Evolutionary conservation across 139 green algal species (phyloP).

Genomic region (Chlamydomonas applanata): DNA sequence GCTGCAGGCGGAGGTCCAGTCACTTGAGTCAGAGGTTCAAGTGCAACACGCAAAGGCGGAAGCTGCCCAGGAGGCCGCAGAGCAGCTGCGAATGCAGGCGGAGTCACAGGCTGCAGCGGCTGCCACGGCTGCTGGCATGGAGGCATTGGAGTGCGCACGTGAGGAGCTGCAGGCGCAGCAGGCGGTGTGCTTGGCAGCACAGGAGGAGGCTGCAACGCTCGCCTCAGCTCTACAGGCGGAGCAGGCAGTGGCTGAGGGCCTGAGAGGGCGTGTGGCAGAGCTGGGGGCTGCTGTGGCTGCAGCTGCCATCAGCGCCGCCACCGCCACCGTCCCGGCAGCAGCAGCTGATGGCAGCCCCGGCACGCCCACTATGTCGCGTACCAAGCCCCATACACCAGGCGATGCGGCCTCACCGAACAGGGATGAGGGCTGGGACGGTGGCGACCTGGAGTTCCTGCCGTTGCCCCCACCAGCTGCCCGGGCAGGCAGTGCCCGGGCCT

Average conservation of each 20-base stretch:
- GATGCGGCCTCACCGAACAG: no score
- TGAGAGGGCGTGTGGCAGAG: neutral
- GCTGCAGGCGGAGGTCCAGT: neutral
- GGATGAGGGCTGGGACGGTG: neutral
- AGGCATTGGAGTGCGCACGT: no score
- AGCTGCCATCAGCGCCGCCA: no score
- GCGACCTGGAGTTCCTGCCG: neutral
- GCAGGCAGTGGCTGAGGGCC: neutral
- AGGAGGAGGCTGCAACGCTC: no score
- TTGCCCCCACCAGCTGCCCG: neutral
- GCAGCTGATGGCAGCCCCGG: neutral
- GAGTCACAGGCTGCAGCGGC: neutral
- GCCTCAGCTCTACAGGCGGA: neutral
- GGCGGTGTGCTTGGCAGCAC: neutral
- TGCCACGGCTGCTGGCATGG: neutral
- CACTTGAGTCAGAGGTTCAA: neutral
- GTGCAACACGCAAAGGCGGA: neutral
- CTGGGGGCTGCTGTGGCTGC: conserved; percentile 1
- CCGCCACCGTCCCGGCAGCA: no score
- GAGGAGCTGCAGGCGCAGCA: neutral
- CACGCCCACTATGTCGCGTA: neutral
- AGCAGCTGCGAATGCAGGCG: no score
- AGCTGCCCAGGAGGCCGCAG: neutral
- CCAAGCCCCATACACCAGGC: neutral
- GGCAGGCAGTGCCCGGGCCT: no score